phyloP scores from a whole-genome alignment of 495 filamentous ascomycete species.

The Neurospora sp. region DNA sequence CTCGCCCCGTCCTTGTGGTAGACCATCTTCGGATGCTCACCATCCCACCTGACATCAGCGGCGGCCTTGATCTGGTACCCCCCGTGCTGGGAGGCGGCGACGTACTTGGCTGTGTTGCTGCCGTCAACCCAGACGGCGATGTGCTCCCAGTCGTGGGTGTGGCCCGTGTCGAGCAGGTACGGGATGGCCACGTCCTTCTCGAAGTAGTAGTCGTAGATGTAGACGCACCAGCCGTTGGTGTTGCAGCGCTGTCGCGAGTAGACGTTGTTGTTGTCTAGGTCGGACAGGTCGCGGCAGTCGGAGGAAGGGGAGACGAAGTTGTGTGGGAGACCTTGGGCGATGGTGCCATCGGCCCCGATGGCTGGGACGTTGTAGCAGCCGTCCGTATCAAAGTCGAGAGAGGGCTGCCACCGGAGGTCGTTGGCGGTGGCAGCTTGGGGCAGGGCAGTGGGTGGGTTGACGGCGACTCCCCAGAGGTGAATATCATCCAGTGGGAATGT shows the following conservation, averaged over 20 bases:
- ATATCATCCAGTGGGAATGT: not conserved
- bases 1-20: conserved; percentile 34
- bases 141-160: conserved; percentile 40
- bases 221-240: conserved; percentile 30
- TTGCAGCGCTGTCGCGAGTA: conserved; percentile 37
- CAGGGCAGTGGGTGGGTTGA: conserved; percentile 22
- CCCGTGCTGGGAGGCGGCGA: conserved; percentile 31
- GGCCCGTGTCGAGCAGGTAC: conserved; percentile 24
- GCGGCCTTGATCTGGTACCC: conserved; percentile 23
- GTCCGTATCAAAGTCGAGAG: conserved; percentile 37
- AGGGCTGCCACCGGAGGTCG: conserved; percentile 34
- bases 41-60: conserved; percentile 28
- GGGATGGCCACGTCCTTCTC: conserved; percentile 34
- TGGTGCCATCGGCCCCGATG: conserved; percentile 26
- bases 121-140: conserved; percentile 30
- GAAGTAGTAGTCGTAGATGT: conserved; percentile 39
- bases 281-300: conserved; percentile 29
- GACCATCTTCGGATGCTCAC: conserved; percentile 32
- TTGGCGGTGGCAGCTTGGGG: conserved; percentile 29
- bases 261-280: conserved; percentile 36
- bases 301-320: conserved; percentile 19
- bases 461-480: not conserved
- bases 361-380: conserved; percentile 39
- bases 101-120: conserved; percentile 19
- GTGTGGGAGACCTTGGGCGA: conserved; percentile 27